Conservation (phyloP, 2,329 filamentous ascomycete species). For the Xylaria sp. region DNA sequence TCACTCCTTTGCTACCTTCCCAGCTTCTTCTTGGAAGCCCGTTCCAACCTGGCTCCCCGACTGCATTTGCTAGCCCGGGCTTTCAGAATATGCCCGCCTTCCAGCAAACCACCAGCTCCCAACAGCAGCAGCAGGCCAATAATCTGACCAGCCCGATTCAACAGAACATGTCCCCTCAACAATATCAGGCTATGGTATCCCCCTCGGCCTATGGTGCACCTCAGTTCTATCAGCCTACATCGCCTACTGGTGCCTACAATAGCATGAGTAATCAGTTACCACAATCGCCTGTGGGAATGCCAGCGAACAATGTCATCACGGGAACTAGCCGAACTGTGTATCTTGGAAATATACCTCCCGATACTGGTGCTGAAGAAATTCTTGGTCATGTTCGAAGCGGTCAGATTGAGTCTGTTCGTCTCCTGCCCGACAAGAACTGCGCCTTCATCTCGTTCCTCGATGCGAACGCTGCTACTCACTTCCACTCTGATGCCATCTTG, state of each 20-base stretch:
- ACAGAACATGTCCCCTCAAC: slow-evolving; percentile 80
- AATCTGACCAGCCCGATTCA: slow-evolving; percentile 80
- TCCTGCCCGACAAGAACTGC: slow-evolving; percentile 98
- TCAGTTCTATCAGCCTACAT: slow-evolving; percentile 87
- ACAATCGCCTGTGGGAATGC: slow-evolving; percentile 79
- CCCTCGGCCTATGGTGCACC: slow-evolving; percentile 84
- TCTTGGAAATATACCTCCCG: slow-evolving; percentile 96
- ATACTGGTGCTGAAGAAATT: slow-evolving; percentile 96
- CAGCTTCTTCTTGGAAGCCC: slow-evolving; percentile 94
- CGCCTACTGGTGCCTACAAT: slow-evolving; percentile 81
- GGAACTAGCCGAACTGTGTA: slow-evolving; percentile 97
- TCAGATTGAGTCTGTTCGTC: slow-evolving; percentile 97
- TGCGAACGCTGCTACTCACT: slow-evolving; percentile 96
- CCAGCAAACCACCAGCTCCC: slow-evolving; percentile 62
- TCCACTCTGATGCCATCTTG: slow-evolving; percentile 99
- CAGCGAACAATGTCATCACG: slow-evolving; percentile 80
- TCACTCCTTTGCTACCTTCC: slow-evolving; percentile 93
- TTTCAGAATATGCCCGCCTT: slow-evolving; percentile 88
- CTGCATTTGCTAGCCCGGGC: slow-evolving; percentile 88
- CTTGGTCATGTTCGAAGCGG: slow-evolving; percentile 95
- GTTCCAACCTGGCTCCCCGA: slow-evolving; percentile 94
- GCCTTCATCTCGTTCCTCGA: slow-evolving; percentile 99
- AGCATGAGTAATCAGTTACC: slow-evolving; percentile 71
- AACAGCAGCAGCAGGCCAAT: slow-evolving; percentile 56
- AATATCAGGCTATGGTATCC: slow-evolving; percentile 87